Evolutionary conservation across 1,284 basidiomycete genomes (phyloP), one percentile per base, ranked within the genome.

Genomic region (Hypsizygus ulmarius): DNA sequence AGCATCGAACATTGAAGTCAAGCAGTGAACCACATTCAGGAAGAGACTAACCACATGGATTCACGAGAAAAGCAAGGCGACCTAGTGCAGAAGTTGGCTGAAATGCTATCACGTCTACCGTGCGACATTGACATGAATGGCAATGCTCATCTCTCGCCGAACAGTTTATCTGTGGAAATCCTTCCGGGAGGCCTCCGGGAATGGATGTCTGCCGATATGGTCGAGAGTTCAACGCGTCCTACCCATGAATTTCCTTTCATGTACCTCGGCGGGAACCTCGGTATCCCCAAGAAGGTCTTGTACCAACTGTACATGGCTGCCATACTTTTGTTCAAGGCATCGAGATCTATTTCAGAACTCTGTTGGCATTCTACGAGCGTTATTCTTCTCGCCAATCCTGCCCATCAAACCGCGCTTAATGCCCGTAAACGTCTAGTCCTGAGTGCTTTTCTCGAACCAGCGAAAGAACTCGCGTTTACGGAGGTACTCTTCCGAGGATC

Each of bases 341-440:
- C 57, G 21, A 58, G 52, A 38, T 52, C 57, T 28, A 52, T 41
- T 25, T 47, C 43, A 33, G 57, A 48, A 21, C 45, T 50, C 28
- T 55, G 50, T 47, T 50, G 66, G 3, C 58, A 61, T 16, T 69
- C 72, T 1, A 71, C 79, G 0, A 65, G 69, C 27, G 60, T 82
- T 36, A 66, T 86, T 18, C 59, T 86, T 5, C 68, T 86, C n/a
- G 71, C 76, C 25, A 87, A 86, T 62, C 79, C 84, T 14, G 81
- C 80, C 0, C 81, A 87, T 58, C 77, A 81, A 52, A 81, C 82
- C 16, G 82, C 81, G 1, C 64, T 86, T 34, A 85, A 85, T 58
- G 52, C 65, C 5, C 67, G 84, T 29, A 86, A 84, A 56, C 63
- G 61, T 18, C 70, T 85, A 21, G 64, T 84, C 12, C 51, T 57